Evolutionary conservation across 176 grass and related monocot genomes (phyloP).

Genomic region (Pontederia paniculata): DNA sequence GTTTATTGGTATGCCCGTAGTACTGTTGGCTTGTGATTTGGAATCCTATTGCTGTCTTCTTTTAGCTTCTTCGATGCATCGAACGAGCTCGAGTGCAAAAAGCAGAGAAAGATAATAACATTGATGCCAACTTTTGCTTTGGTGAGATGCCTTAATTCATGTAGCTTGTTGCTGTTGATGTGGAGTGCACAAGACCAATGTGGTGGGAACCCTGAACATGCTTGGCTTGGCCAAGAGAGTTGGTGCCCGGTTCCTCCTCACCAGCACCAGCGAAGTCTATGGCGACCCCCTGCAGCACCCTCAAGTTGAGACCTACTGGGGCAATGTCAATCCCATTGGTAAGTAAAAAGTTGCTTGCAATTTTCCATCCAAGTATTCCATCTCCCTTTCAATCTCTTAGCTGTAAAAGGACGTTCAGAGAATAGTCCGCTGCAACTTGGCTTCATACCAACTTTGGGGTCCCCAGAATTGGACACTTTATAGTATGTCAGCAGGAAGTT

Average conservation of each 20-base stretch:
- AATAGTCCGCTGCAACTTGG: background rate
- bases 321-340: conserved; percentile 96
- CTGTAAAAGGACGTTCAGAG: background rate
- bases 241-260: conserved; percentile 75
- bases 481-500: background rate
- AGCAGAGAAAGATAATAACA: background rate
- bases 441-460: background rate
- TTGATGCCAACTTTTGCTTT: background rate
- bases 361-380: background rate
- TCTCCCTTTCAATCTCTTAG: background rate
- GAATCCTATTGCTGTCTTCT: no score
- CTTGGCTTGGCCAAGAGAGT: conserved; percentile 86
- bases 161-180: conserved; percentile 31
- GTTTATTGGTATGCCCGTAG: no score
- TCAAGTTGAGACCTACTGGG: conserved; percentile 97
- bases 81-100: background rate
- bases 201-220: conserved; percentile 92
- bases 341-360: conserved; percentile 8
- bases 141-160: conserved; percentile 16
- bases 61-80: no score
- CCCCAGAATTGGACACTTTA: background rate
- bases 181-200: conserved; percentile 79
- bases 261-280: conserved; percentile 93
- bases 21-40: background rate
- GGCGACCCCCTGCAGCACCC: conserved; percentile 91